Conservation (phyloP, 2,329 filamentous ascomycete genomes). For the Fusarium sp. region DNA sequence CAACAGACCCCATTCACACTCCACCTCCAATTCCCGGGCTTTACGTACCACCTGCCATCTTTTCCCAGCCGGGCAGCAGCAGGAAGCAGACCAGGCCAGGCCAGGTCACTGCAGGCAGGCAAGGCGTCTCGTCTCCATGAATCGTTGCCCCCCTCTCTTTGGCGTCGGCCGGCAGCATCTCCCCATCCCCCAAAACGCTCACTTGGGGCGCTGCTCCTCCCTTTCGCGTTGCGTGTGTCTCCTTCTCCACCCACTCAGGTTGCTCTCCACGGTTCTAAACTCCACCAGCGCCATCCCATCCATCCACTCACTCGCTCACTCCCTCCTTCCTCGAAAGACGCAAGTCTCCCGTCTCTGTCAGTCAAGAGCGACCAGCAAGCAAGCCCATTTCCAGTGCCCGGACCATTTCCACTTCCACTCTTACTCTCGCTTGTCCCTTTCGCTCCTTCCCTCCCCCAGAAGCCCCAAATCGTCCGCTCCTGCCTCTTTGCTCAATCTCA, state of each 20-base stretch:
- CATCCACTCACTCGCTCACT: constrained; percentile 3
- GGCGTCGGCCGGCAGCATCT: neutral
- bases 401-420: constrained; percentile 37
- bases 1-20: constrained; percentile 27
- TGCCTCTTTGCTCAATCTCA: constrained; percentile 34
- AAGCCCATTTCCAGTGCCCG: constrained; percentile 28
- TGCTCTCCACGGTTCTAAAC: constrained; percentile 6
- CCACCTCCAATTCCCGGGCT: constrained; percentile 19
- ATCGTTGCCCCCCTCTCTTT: neutral
- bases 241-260: constrained; percentile 27
- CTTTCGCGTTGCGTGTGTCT: constrained; percentile 29
- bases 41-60: constrained; percentile 19
- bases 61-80: neutral
- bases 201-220: constrained; percentile 17
- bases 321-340: neutral
- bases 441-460: constrained; percentile 29
- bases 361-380: constrained; percentile 12
- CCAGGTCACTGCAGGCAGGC: neutral
- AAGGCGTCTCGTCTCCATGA: neutral
- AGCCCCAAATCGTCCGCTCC: constrained; percentile 30
- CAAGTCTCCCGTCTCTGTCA: neutral
- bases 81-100: neutral
- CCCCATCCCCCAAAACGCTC: constrained; percentile 27
- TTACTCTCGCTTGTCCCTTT: constrained; percentile 43
- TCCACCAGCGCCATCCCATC: constrained; percentile 7